phyloP scores from a whole-genome alignment of 1,139 yeast genomes.

The Debaryomyces robertsiae region DNA sequence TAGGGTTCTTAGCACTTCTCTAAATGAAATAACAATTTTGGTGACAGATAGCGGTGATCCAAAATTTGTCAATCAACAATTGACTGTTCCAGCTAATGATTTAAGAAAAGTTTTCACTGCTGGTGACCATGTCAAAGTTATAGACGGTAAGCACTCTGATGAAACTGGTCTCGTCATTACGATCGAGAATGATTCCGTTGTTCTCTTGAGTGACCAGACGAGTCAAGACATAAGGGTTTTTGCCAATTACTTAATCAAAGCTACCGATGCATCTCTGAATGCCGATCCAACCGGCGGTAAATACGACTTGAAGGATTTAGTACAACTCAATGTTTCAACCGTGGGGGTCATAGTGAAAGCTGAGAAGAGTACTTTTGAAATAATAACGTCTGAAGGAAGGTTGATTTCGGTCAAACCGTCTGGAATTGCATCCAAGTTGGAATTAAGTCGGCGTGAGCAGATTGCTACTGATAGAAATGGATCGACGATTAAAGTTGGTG shows the following conservation, averaged over 20 bases:
- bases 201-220: slow-evolving; percentile 86
- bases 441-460: slow-evolving; percentile 63
- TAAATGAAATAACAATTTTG: slow-evolving; percentile 63
- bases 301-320: slow-evolving; percentile 86
- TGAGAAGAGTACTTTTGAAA: slow-evolving; percentile 80
- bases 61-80: slow-evolving; percentile 48
- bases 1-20: slow-evolving; percentile 66
- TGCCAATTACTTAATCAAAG: slow-evolving; percentile 81
- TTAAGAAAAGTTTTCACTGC: slow-evolving; percentile 82
- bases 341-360: slow-evolving; percentile 91
- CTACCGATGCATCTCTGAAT: slow-evolving; percentile 65
- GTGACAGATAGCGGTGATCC: slow-evolving; percentile 56
- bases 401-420: slow-evolving; percentile 71
- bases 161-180: slow-evolving; percentile 94
- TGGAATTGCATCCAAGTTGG: slow-evolving; percentile 75
- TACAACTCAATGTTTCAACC: slow-evolving; percentile 80
- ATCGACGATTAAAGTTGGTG: slow-evolving; percentile 82
- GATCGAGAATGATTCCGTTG: slow-evolving; percentile 81
- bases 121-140: slow-evolving; percentile 95
- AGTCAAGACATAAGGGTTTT: slow-evolving; percentile 87
- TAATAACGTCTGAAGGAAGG: slow-evolving; percentile 85
- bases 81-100: slow-evolving; percentile 74
- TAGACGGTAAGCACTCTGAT: slow-evolving; percentile 88
- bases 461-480: slow-evolving; percentile 90
- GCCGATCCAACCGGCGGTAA: slow-evolving; percentile 53